phyloP scores from a whole-genome alignment of 148 eudicot genomes.

The Gaultheria prostrata region DNA sequence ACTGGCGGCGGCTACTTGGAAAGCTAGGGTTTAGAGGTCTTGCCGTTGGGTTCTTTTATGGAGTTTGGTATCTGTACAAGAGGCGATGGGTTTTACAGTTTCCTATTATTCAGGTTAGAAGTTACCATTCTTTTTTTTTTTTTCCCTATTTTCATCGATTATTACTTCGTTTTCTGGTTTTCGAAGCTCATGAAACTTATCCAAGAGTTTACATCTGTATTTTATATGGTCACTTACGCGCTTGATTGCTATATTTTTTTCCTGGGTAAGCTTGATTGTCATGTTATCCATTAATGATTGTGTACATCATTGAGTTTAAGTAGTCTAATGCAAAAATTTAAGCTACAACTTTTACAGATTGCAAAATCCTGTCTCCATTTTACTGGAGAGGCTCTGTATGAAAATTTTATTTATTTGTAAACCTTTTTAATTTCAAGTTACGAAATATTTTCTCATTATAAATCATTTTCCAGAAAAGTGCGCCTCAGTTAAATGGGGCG shows the following conservation, averaged over 20 bases:
- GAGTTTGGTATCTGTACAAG: conserved; percentile 45
- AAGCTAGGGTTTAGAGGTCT: conserved; percentile 51
- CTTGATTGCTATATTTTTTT: background rate
- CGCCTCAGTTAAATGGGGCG: background rate
- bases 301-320: background rate
- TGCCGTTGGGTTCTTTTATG: conserved; percentile 56
- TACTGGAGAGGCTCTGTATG: background rate
- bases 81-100: conserved; percentile 65
- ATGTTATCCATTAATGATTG: background rate
- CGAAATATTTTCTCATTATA: background rate
- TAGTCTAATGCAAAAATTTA: background rate
- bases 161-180: background rate
- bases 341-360: background rate
- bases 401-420: background rate
- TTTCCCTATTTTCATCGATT: background rate
- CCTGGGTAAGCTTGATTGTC: background rate
- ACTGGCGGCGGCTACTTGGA: conserved; percentile 11
- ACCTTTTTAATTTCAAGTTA: background rate
- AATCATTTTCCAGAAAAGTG: background rate
- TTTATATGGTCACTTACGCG: background rate
- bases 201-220: background rate
- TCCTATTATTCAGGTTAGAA: conserved; percentile 79
- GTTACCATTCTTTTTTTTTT: background rate
- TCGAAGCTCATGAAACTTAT: background rate
- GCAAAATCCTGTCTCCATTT: background rate